Conservation (phyloP, 768 basidiomycete genomes). For the Calvatia gigantea region DNA sequence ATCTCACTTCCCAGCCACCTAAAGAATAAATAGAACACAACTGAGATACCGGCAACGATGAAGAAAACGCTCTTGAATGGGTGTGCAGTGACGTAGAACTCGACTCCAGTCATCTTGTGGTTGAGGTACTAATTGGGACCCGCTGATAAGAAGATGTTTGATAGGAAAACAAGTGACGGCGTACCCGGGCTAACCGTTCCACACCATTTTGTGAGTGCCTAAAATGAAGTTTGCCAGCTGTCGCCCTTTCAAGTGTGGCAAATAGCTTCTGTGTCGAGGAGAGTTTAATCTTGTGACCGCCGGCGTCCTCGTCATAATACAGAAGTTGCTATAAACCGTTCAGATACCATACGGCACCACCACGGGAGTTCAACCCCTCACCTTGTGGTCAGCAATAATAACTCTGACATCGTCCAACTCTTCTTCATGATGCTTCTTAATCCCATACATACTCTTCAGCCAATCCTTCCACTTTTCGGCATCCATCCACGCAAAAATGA, state of each 20-base stretch:
- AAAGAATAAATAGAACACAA: constrained; percentile 26
- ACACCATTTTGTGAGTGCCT: constrained; percentile 70
- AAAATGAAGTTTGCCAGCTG: constrained; percentile 41
- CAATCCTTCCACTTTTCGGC: constrained; percentile 78
- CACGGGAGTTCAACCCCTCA: constrained; percentile 29
- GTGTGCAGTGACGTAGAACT: constrained; percentile 33
- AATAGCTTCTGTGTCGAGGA: constrained; percentile 52
- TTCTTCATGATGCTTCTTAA: constrained; percentile 29
- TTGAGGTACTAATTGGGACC: constrained; percentile 34
- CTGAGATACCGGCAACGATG: constrained; percentile 22
- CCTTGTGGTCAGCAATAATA: constrained; percentile 81
- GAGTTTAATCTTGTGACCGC: constrained; percentile 53
- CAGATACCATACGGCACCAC: not conserved
- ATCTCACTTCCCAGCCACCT: constrained; percentile 22
- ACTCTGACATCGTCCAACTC: constrained; percentile 42
- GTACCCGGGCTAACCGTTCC: constrained; percentile 64
- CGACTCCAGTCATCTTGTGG: constrained; percentile 32
- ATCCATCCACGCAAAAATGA: constrained; percentile 92
- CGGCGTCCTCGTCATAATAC: constrained; percentile 71
- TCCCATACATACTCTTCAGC: constrained; percentile 90
- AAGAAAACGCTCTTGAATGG: constrained; percentile 31
- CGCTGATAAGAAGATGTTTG: not conserved
- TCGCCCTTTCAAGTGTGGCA: constrained; percentile 65
- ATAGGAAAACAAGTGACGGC: constrained; percentile 12
- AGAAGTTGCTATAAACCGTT: constrained; percentile 51